Base-by-base conservation (phyloP, 805 yeast genomes). In the Blastobotrys robertii region DNA sequence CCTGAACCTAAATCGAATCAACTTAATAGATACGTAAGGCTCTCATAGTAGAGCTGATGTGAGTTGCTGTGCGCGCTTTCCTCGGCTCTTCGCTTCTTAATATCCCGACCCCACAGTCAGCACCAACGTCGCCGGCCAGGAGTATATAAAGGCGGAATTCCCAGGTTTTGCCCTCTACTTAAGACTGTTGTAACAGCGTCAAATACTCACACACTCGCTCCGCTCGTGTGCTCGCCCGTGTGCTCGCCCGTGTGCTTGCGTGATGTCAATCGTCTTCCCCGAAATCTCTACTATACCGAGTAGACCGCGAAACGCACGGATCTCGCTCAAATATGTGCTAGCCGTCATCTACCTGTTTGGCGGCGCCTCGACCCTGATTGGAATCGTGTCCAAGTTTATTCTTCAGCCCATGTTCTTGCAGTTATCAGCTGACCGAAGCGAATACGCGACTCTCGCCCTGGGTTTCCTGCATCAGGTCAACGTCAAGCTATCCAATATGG, bases 351-450 rank as follows among this genome's bases (percentile, higher is more conserved):
- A 62, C 41, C 45, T 51, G 10, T 62, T 57, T 43, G 65, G 64
- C 1, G 65, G 66, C 5, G 47, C 51, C 3, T 43, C 58, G 2
- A 58, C 58, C 0, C 42, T 57, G 13, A 34, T 54, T 6, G 60
- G 56, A 7, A 32, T 59, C 2, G 42, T 62, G 10, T 54, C 61
- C 34, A 59, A 57, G 42, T 51, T 57, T 38, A 50, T 62, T 13
- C 44, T 60, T n/a, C 45, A 45, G 25, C 66, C 66, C 30, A 55
- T 62, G 38, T 52, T 58, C 35, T 52, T 50, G 13, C 62, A 62
- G 49, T 57, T 62, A 8, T 51, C 61, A 4, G 50, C 22, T 28
- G 62, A 57, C 41, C 60, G 66, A 31, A 44, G 55, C n/a, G 49
- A 50, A 12, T 55, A 57, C 38, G 57, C 58, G 9, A 49, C 45